These are phyloP conservation scores for Leucosporidium scottii DNA, from an alignment of 768 basidiomycete genomes.

Conservation along the genomic window DNA sequence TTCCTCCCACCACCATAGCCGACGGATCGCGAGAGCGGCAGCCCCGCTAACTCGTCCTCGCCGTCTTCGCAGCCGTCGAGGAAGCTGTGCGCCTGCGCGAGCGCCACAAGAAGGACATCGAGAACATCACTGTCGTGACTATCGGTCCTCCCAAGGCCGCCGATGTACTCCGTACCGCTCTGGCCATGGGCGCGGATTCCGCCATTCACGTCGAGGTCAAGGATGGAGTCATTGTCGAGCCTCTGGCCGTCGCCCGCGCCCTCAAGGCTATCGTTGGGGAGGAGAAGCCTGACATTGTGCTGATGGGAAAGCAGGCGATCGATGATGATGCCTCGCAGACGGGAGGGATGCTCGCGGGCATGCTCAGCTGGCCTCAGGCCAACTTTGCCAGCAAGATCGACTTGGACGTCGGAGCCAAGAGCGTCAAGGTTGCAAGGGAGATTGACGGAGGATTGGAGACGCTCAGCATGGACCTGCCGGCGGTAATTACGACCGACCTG, in stretches of 20 bases:
- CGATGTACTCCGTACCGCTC: constrained; percentile 87
- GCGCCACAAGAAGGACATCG: constrained; percentile 63
- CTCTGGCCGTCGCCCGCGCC: constrained; percentile 81
- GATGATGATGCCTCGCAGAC: constrained; percentile 95
- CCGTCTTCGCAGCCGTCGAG: constrained; percentile 65
- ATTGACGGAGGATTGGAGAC: constrained; percentile 91
- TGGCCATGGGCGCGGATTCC: constrained; percentile 95
- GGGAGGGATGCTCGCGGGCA: constrained; percentile 92
- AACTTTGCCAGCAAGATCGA: constrained; percentile 82
- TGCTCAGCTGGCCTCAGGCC: constrained; percentile 87
- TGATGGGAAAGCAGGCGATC: constrained; percentile 96
- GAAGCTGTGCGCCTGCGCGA: constrained; percentile 94
- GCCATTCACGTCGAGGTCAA: constrained; percentile 80
- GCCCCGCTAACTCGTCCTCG: not conserved
- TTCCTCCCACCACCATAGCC: not conserved
- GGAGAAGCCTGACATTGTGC: constrained; percentile 68
- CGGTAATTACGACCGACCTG: constrained; percentile 86
- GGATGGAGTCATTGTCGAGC: constrained; percentile 63
- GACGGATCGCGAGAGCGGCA: too few species aligned
- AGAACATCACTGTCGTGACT: constrained; percentile 84
- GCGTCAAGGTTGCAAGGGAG: constrained; percentile 71
- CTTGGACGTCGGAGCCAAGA: constrained; percentile 55
- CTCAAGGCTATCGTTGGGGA: constrained; percentile 64
- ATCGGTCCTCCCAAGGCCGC: constrained; percentile 84
- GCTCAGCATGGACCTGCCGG: constrained; percentile 67